A percentile compares a stretch with the other conserved stretches of the same genome.
Conservation (phyloP, 306 rosid species). For the Casuarina glauca region DNA sequence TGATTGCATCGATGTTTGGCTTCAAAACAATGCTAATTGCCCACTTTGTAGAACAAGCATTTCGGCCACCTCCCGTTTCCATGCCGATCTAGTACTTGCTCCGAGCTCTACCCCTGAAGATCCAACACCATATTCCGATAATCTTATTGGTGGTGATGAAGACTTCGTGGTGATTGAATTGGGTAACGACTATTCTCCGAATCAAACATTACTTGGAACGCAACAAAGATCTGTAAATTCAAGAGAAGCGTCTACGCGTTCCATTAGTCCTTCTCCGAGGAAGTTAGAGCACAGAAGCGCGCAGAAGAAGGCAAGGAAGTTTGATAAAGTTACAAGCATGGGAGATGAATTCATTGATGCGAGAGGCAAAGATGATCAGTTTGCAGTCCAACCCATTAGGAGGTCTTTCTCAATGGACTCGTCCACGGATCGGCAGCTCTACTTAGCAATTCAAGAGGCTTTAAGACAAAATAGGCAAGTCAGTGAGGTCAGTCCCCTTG, state of each 20-base stretch:
- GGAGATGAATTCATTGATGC: slow-evolving; percentile 87
- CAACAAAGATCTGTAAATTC: slow-evolving; percentile 32
- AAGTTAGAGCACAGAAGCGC: slow-evolving; percentile 34
- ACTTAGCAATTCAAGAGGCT: slow-evolving; percentile 74
- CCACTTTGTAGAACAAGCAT: slow-evolving; percentile 88
- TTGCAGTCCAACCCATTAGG: slow-evolving; percentile 76
- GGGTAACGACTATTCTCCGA: slow-evolving; percentile 31
- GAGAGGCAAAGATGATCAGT: slow-evolving; percentile 74
- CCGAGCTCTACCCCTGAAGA: slow-evolving; percentile 38
- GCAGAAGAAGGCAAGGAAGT: slow-evolving; percentile 49
- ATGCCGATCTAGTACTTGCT: slow-evolving; percentile 43
- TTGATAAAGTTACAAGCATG: slow-evolving; percentile 71
- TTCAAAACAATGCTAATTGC: slow-evolving; percentile 86
- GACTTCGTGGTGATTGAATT: slow-evolving; percentile 84
- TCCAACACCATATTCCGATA: slow-evolving; percentile 34
- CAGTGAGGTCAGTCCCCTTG: slow-evolving; percentile 48
- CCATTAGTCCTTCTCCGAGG: slow-evolving; percentile 45
- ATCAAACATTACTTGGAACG: slow-evolving; percentile 32
- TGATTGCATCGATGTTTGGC: slow-evolving; percentile 96
- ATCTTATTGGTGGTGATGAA: slow-evolving; percentile 39
- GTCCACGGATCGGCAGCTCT: slow-evolving; percentile 69
- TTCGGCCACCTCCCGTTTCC: slow-evolving; percentile 49
- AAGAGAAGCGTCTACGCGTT: slow-evolving; percentile 31
- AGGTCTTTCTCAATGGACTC: slow-evolving; percentile 95
- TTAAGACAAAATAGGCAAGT: slow-evolving; percentile 45